phyloP scores from a whole-genome alignment of 441 rosid genomes.

The Pelargonium australe region DNA sequence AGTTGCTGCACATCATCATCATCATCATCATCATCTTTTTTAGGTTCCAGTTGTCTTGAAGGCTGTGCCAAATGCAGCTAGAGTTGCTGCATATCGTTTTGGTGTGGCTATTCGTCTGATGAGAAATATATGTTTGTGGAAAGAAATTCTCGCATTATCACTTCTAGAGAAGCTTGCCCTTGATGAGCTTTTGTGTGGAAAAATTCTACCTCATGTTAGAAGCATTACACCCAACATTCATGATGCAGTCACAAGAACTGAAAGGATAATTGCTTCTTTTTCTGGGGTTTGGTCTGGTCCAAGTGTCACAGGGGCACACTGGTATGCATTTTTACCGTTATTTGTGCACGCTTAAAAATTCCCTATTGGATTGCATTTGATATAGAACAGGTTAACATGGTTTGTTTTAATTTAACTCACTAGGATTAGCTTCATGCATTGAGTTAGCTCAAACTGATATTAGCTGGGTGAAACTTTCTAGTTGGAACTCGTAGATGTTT shows the following conservation, averaged over 20 bases:
- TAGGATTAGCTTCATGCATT: too few relatives aligned
- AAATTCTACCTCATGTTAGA: constrained; percentile 76
- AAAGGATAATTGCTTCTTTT: constrained; percentile 66
- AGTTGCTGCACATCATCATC: constrained; percentile 73
- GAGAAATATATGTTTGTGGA: constrained; percentile 88
- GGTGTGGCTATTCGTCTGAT: constrained; percentile 79
- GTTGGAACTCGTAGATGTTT: too few relatives aligned
- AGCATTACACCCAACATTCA: constrained; percentile 70
- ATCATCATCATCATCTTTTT: too few relatives aligned
- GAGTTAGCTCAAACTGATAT: too few relatives aligned
- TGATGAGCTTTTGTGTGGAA: constrained; percentile 70
- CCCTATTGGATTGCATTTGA: too few relatives aligned
- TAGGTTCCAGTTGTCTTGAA: constrained; percentile 60
- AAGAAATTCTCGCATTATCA: constrained; percentile 59
- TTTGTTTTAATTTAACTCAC: too few relatives aligned
- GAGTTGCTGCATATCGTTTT: constrained; percentile 75
- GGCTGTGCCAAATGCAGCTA: constrained; percentile 80
- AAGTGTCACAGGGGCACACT: constrained; percentile 31
- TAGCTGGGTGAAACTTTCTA: too few relatives aligned
- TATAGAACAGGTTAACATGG: too few relatives aligned
- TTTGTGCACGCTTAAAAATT: too few relatives aligned
- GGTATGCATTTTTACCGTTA: too few relatives aligned
- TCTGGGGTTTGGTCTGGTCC: constrained; percentile 80
- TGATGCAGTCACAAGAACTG: constrained; percentile 80
- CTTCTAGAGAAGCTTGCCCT: constrained; percentile 77